Evolutionary conservation across 75 land plant species (phyloP), one percentile per base, ranked within the genome.

Genomic region (Chamaecyparis obtusa): DNA sequence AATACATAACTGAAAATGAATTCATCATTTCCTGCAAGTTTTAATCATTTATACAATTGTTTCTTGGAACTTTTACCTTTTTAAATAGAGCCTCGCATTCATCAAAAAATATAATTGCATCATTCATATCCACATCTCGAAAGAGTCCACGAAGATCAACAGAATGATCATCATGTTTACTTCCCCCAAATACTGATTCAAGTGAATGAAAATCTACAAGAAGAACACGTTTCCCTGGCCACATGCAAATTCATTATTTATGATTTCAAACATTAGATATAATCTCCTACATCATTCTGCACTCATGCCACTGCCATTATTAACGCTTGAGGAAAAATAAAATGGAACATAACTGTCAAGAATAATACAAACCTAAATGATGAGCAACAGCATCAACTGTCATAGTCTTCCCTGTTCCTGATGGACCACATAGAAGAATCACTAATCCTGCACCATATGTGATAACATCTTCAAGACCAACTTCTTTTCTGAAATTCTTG

Each of bases 51-150:
- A 72, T 33, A 36, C 36, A 33, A 32, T 72, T 33, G 36, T 32
- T 72, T 72, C 76, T 11, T 72, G 14, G 33, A 10, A 32, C 32
- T 33, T 57, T 6, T 72, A 72, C 76, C 76, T 88, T 88, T n/a
- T 88, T 81, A 86, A 89, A 89, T 3, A 89, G 78, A 30, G 89
- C 89, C 82, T 89, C 89, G 44, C 89, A 89, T 79, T 89, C 89
- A 89, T 89, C 89, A 89, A 89, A 89, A 78, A 89, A 89, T 41
- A 89, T 86, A 43, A 89, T 80, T 9, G 89, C 89, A 64, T 89
- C 89, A 79, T 89, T 89, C 89, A 89, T 89, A 54, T 89, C 89
- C 2, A 88, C 89, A 86, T 89, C 89, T 27, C 89, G 89, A 64
- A 89, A 89, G 27, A 89, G 85, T 41, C 89, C 88, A 56, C 89